Base-by-base conservation (phyloP, 768 basidiomycete species). In the Lenzites betulinus region DNA sequence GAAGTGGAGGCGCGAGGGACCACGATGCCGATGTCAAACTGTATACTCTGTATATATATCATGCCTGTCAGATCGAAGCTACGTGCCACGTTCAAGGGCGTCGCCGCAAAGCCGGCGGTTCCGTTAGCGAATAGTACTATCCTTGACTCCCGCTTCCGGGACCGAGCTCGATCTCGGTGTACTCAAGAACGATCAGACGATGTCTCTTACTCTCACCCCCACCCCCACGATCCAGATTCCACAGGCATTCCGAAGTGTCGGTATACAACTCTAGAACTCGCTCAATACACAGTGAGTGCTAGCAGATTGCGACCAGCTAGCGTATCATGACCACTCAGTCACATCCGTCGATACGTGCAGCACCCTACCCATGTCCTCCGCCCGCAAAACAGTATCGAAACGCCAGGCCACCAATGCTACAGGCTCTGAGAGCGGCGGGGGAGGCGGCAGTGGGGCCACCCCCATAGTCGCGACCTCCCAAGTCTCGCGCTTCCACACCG, bases 401-500 rank as follows among this genome's bases (percentile, higher is more conserved):
- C 48, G 44, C n/a, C 48, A 28, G 6, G n/a, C 42, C 11, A 7
- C 48, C n/a, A 33, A 42, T 16, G 15, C 44, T 12, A 26, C 30
- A 11, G 30, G 6, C 30, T 33, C 30, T 33, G 30, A 22, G 22
- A 22, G 44, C 44, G n/a, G 11, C 11, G 26, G 16, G 1, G 35
- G 43, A 6, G 57, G 36, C 9, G 58, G 30, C 20, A 16, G 13
- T 23, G 39, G 23, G 3, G 2, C 57, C 3, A 23, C 26, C n/a
- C 39, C 48, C 7, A 58, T 63, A 30, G 52, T 59, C 23, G 62
- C 62, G 8, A 63, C 62, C 5, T 63, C 62, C 18, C 62, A 63
- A 25, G 47, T 59, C 53, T 63, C 62, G 48, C 62, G 62, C 25
- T 63, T 63, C 52, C 62, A 63, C 48, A 55, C 47, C n/a, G 62